Evolutionary conservation across 148 eudicot genomes (phyloP), one percentile per base, ranked within the genome.

Genomic region (Rhododendron henanense): DNA sequence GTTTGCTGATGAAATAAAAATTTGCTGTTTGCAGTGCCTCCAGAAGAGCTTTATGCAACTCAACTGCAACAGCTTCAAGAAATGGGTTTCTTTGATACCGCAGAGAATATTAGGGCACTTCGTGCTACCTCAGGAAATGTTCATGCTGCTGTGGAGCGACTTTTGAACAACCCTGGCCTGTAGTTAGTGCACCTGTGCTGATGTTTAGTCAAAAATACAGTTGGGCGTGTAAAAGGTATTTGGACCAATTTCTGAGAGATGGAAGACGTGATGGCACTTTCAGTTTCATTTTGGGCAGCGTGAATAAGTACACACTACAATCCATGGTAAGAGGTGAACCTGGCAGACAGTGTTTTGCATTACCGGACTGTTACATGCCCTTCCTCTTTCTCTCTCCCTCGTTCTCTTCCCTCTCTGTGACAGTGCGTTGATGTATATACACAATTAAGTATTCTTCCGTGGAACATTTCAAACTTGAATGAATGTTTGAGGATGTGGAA

Each of bases 21-120:
- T 53, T 50, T 78, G 67, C 6, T 59, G 2, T 73, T n/a, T 86
- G 84, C 85, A 94, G 99, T 93, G 83, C 96, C 99, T 28, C 99
- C 99, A 3, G 99, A 97, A 86, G 98, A 97, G 88, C 98, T 93
- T 18, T 97, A 95, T 89, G 98, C 98, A 31, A 94, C 93, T 57
- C 99, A 97, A 84, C 93, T 97, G 8, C 88, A 95, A 15, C 99
- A 95, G 88, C 95, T 97, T 63, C 99, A 95, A 89, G 99, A 97
- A 87, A 95, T 95, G 99, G 99, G 99, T 14, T 97, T 97, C 89
- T 93, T 93, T 35, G 98, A 97, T 69, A 88, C 96, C 31, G 92
- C 91, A 88, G 99, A 93, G 91, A 97, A 97, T 82, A 95, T 97
- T 73, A 87, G 94, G 88, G 99, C 98, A 14, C 91, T 97, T 80